phyloP scores from a whole-genome alignment of 2,329 filamentous ascomycete species.

The Neofusicoccum sp. region DNA sequence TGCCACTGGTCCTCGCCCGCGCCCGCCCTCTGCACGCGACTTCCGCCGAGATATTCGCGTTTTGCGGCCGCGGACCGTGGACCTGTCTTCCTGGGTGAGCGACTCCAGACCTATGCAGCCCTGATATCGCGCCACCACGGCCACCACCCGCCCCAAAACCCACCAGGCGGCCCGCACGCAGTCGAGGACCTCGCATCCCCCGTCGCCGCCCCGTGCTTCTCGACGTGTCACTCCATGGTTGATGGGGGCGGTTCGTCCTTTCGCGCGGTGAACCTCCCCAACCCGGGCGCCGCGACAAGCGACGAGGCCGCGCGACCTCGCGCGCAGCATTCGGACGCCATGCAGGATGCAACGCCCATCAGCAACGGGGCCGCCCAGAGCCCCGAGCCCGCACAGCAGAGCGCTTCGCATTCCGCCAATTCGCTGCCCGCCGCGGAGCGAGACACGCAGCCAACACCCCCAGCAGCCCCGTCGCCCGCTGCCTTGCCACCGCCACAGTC shows the following conservation, averaged over 20 bases:
- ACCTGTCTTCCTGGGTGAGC: conserved; percentile 13
- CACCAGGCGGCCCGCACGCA: not conserved
- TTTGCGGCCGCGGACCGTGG: conserved; percentile 16
- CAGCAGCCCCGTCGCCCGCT: conserved; percentile 28
- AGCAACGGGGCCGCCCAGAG: conserved; percentile 22
- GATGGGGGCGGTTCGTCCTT: conserved; percentile 35
- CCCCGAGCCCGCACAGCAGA: conserved; percentile 26
- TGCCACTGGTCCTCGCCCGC: not conserved
- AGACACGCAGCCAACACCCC: conserved; percentile 10
- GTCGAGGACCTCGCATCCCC: conserved; percentile 7
- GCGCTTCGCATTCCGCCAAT: conserved; percentile 34
- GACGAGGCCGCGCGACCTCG: conserved; percentile 30
- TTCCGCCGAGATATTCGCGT: conserved; percentile 15
- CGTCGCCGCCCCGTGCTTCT: conserved; percentile 9
- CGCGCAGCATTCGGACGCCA: conserved; percentile 20
- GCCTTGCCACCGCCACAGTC: conserved; percentile 27
- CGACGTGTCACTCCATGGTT: conserved; percentile 28
- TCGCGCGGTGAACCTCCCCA: conserved; percentile 30
- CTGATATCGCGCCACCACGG: conserved; percentile 19
- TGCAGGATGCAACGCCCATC: conserved; percentile 28
- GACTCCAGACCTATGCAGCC: conserved; percentile 18
- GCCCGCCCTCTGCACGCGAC: conserved; percentile 14
- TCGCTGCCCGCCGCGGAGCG: conserved; percentile 27
- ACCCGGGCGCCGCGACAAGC: conserved; percentile 30
- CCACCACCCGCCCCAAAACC: not conserved